These are phyloP conservation scores for Pterocarpus macrocarpus DNA, from an alignment of 306 rosid species.

Conservation along the genomic window DNA sequence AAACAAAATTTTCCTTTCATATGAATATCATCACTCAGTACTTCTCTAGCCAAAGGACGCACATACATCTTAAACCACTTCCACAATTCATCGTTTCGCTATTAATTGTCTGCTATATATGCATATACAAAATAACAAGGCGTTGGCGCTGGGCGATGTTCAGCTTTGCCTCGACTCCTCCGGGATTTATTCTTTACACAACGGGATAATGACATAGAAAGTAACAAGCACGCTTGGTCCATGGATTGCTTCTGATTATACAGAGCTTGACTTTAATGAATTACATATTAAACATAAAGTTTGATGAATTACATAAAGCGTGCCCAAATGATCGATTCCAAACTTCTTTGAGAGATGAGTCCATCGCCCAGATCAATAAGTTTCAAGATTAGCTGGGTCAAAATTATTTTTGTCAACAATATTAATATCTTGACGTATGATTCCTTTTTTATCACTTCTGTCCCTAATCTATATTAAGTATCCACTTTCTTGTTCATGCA, in stretches of 20 bases:
- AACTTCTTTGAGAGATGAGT: neutral
- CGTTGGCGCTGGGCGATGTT: no score
- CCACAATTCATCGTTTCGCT: neutral
- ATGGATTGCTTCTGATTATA: neutral
- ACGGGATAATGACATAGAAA: neutral
- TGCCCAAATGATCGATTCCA: neutral
- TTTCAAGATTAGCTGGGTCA: neutral
- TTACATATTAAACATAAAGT: neutral
- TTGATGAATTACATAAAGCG: neutral
- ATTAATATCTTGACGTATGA: neutral
- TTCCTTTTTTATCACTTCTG: neutral
- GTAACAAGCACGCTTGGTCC: neutral
- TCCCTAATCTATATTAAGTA: no score
- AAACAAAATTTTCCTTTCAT: no score
- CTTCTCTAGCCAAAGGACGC: neutral
- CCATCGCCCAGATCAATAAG: neutral
- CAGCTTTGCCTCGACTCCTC: no score
- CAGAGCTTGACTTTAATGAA: neutral
- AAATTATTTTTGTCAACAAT: no score
- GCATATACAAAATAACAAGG: neutral
- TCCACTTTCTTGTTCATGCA: neutral
- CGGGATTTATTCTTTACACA: no score
- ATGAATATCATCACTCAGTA: neutral
- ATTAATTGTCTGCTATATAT: neutral
- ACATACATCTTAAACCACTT: neutral